Percentiles rank a stretch among this genome's conserved stretches.
These are phyloP conservation scores for Fusarium cicatricum DNA, from an alignment of 2,329 filamentous ascomycete genomes.

Conservation along the genomic window DNA sequence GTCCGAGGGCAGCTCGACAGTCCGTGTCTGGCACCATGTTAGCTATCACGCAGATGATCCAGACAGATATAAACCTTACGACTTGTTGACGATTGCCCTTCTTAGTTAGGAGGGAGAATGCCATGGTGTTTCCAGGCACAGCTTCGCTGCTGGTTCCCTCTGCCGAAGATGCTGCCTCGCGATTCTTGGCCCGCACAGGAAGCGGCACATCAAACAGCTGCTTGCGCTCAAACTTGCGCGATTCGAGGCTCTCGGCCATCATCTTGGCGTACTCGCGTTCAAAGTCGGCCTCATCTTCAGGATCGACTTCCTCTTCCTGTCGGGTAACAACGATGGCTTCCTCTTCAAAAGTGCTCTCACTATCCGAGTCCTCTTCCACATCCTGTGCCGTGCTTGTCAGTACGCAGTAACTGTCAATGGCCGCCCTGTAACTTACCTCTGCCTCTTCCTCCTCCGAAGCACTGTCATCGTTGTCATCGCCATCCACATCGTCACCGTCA, in stretches of 20 bases:
- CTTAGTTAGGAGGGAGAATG: slow-evolving; percentile 95
- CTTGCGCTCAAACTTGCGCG: slow-evolving; percentile 94
- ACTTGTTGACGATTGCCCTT: slow-evolving; percentile 95
- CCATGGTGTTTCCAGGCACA: slow-evolving; percentile 72
- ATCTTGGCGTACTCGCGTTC: slow-evolving; percentile 98
- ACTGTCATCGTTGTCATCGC: slow-evolving; percentile 68
- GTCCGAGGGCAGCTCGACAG: slow-evolving; percentile 87
- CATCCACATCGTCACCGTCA: slow-evolving; percentile 72
- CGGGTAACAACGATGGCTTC: slow-evolving; percentile 92
- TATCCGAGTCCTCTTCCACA: slow-evolving; percentile 56
- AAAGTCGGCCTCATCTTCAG: slow-evolving; percentile 95
- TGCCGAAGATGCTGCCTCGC: slow-evolving; percentile 58
- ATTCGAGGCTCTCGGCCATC: slow-evolving; percentile 97
- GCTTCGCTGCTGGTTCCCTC: slow-evolving; percentile 39
- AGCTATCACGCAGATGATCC: background rate
- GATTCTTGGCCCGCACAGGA: slow-evolving; percentile 79
- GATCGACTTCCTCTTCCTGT: slow-evolving; percentile 88
- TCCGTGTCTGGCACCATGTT: slow-evolving; percentile 72
- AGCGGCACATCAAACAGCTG: slow-evolving; percentile 95
- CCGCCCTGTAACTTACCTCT: slow-evolving; percentile 54
- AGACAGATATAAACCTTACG: background rate
- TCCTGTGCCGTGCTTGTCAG: slow-evolving; percentile 50
- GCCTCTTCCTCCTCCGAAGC: slow-evolving; percentile 66
- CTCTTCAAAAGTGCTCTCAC: slow-evolving; percentile 76
- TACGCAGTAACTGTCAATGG: background rate